Base-by-base conservation (phyloP, 257 asterid species). In the Knoxia roxburghii region DNA sequence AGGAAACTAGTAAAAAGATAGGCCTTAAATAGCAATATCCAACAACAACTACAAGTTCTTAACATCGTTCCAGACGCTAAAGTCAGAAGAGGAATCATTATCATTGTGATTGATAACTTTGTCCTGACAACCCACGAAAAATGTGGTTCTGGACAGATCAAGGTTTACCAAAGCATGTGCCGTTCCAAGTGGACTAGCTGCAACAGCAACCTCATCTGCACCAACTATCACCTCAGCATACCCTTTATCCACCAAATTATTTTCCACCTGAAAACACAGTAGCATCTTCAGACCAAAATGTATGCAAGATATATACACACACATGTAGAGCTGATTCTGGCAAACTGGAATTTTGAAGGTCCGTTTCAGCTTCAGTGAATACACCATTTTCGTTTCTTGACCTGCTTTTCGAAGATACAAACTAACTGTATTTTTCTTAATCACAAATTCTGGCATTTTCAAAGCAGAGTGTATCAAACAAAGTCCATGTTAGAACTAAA, bases 101-200 rank as follows among this genome's bases (percentile, higher is more conserved):
- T 86, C 78, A 68, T 76, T 86, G 37, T 86, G 76, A 72, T 79
- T 81, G 56, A 80, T 58, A 35, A 79, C 70, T 24, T 69, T 66
- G 76, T 92, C 97, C 76, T 89, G 98, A 85, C 98, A 92, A 26
- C 98, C 98, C 68, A 88, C 12, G 81, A 89, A 82, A 78, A 73
- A 89, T 17, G 95, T 80, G 57, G 72, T 85, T 40, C 68, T 76
- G 17, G 52, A 64, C 1, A 84, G 40, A 76, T 92, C 98, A 21
- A 81, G 63, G 71, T 92, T 89, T 73, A 86, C 68, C 80, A 89
- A 71, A 72, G 97, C 98, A 74, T 92, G 98, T 18, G 97, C 98
- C 15, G 83, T 79, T 71, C 97, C 98, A 43, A 77, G 73, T 5
- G 87, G 83, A 72, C 96, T 86, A 75, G 83, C 83, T 23, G 87